Conservation (phyloP, 768 basidiomycete genomes). For the Lentinus tigrinus region DNA sequence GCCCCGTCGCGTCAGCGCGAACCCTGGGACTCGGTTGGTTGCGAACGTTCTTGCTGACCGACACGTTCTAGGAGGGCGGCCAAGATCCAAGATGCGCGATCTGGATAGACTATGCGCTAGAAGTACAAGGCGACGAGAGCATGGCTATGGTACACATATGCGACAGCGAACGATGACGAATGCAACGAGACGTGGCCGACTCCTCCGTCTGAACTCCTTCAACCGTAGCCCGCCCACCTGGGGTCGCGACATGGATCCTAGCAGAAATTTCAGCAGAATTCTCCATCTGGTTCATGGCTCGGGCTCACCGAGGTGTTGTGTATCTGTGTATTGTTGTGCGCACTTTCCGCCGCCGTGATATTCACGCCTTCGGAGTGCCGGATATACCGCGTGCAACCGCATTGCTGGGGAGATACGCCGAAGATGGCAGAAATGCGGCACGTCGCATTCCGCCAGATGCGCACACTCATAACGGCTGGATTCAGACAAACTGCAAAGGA, state of each 20-base stretch:
- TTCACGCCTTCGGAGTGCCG: slow-evolving; percentile 19
- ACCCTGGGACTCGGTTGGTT: background rate
- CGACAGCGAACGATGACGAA: background rate
- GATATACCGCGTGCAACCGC: background rate
- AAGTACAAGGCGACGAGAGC: background rate
- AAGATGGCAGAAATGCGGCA: slow-evolving; percentile 33
- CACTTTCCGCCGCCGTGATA: background rate
- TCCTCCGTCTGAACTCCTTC: background rate
- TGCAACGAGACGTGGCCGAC: background rate
- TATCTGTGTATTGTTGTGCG: background rate
- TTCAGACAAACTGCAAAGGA: background rate
- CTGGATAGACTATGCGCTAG: slow-evolving; percentile 13
- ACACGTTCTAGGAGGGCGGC: slow-evolving; percentile 22
- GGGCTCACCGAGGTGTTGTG: background rate
- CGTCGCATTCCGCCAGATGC: slow-evolving; percentile 43
- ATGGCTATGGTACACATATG: slow-evolving; percentile 10
- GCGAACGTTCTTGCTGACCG: slow-evolving; percentile 1
- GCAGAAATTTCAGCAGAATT: background rate
- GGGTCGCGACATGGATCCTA: background rate
- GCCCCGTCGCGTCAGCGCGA: background rate
- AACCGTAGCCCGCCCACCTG: background rate
- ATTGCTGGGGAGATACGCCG: background rate
- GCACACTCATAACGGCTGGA: slow-evolving; percentile 32
- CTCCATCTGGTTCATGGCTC: too few relatives aligned
- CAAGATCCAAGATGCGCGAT: slow-evolving; percentile 16